Conservation (phyloP, 129 eudicot genomes). For the Chrysanthemum lavandulifolium region DNA sequence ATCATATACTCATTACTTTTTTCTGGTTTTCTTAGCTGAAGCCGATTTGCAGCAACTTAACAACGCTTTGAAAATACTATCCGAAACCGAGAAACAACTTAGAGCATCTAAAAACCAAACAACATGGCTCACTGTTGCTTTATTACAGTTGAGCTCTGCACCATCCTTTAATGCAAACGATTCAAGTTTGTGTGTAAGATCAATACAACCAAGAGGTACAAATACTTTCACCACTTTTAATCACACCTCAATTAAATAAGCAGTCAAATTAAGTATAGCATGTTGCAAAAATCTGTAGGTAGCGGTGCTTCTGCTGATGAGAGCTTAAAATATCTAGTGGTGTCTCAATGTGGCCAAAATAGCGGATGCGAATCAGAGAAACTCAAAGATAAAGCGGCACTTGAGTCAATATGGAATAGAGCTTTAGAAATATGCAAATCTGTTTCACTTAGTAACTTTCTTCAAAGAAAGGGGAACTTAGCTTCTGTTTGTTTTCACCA, state of each 20-base stretch:
- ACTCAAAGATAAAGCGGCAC: constrained; percentile 43
- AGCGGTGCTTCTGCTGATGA: constrained; percentile 45
- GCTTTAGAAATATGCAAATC: constrained; percentile 63
- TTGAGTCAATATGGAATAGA: constrained; percentile 69
- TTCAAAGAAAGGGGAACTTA: constrained; percentile 64
- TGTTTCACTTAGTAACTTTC: constrained; percentile 59
- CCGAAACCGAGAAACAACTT: constrained; percentile 90
- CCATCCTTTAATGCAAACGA: constrained; percentile 56
- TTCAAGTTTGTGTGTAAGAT: constrained; percentile 49
- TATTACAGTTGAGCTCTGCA: constrained; percentile 73
- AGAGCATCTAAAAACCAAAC: constrained; percentile 84
- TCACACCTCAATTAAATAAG: not conserved
- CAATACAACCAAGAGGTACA: constrained; percentile 57
- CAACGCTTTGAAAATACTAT: constrained; percentile 71
- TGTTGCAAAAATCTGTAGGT: constrained; percentile 26
- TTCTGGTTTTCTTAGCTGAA: constrained; percentile 62
- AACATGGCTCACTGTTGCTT: constrained; percentile 94
- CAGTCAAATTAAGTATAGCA: not conserved
- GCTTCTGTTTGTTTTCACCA: constrained; percentile 63
- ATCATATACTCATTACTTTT: not conserved
- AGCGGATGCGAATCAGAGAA: constrained; percentile 43
- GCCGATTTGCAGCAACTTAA: constrained; percentile 78
- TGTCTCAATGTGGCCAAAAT: constrained; percentile 38
- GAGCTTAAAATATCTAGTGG: constrained; percentile 56
- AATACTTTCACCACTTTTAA: not conserved